A percentile compares a stretch with the other conserved stretches of the same genome.
These are phyloP conservation scores for Fusarium zealandicum DNA, from an alignment of 2,329 filamentous ascomycete genomes.

Conservation along the genomic window DNA sequence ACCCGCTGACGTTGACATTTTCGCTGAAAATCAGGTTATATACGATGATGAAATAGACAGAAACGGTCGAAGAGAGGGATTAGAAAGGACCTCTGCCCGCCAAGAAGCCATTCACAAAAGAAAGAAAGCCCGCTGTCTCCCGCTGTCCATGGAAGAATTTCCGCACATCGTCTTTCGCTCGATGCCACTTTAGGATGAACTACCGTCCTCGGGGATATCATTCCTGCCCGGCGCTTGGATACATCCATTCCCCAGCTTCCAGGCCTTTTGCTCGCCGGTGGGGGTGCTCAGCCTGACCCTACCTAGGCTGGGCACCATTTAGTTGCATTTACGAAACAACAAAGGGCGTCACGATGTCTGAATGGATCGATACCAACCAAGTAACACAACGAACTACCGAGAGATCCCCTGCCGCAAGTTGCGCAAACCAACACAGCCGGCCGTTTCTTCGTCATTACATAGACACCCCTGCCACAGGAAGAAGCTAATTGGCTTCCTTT, in stretches of 20 bases:
- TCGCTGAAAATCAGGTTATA: not conserved
- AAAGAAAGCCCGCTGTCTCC: not conserved
- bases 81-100: not conserved
- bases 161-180: conserved; percentile 4
- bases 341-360: conserved; percentile 11
- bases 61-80: conserved; percentile 3
- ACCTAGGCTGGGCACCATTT: conserved; percentile 6
- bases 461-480: not conserved
- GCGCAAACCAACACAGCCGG: conserved; percentile 18
- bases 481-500: too few relatives aligned
- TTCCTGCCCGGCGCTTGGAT: conserved; percentile 6
- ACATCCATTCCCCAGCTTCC: conserved; percentile 14
- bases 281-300: conserved; percentile 2
- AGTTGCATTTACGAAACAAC: conserved; percentile 3
- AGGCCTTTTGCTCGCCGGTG: conserved; percentile 6
- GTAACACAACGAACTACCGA: not conserved
- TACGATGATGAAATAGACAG: not conserved
- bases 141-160: conserved; percentile 10
- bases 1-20: conserved; percentile 29
- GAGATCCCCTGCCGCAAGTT: conserved; percentile 15
- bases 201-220: conserved; percentile 2
- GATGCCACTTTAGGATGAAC: conserved; percentile 18
- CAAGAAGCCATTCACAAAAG: conserved; percentile 36
- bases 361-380: conserved; percentile 4
- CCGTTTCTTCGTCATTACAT: not conserved